Evolutionary conservation across 1,284 basidiomycete species (phyloP).

Genomic region (Xanthoconium separans): DNA sequence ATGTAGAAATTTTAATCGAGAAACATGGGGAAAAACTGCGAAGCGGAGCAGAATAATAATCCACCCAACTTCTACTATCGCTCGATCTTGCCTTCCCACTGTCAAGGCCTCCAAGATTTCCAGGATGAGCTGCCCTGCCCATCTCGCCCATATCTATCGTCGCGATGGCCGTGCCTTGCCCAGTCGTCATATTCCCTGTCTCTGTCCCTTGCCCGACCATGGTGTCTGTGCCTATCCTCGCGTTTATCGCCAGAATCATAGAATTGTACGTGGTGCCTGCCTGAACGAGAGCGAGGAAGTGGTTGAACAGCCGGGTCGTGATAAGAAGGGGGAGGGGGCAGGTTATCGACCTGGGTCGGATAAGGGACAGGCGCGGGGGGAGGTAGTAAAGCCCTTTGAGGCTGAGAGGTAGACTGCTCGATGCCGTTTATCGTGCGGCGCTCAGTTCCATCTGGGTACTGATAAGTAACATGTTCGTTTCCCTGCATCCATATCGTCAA

Average conservation of each 20-base stretch:
- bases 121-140: constrained; percentile 6
- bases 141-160: constrained; percentile 6
- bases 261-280: constrained; percentile 17
- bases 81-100: constrained; percentile 7
- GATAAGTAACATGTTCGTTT: constrained; percentile 66
- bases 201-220: constrained; percentile 14
- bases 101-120: constrained; percentile 12
- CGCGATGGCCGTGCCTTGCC: constrained; percentile 6
- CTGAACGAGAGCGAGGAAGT: constrained; percentile 17
- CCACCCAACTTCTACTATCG: not conserved
- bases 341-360: not conserved
- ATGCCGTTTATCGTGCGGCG: constrained; percentile 67
- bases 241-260: constrained; percentile 10
- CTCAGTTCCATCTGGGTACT: constrained; percentile 63
- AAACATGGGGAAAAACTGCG: not conserved
- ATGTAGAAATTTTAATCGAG: not conserved
- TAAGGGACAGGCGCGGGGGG: constrained; percentile 1
- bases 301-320: constrained; percentile 17
- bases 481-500: constrained; percentile 45
- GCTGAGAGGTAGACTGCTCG: constrained; percentile 44
- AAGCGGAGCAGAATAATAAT: not conserved
- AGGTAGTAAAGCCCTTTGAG: constrained; percentile 11
- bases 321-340: constrained; percentile 22
- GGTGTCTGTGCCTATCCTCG: constrained; percentile 13
- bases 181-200: constrained; percentile 9